A percentile compares a stretch with the other conserved stretches of the same genome.
Evolutionary conservation across 2,329 filamentous ascomycete genomes (phyloP).

Genomic region (Penicillium sp.): DNA sequence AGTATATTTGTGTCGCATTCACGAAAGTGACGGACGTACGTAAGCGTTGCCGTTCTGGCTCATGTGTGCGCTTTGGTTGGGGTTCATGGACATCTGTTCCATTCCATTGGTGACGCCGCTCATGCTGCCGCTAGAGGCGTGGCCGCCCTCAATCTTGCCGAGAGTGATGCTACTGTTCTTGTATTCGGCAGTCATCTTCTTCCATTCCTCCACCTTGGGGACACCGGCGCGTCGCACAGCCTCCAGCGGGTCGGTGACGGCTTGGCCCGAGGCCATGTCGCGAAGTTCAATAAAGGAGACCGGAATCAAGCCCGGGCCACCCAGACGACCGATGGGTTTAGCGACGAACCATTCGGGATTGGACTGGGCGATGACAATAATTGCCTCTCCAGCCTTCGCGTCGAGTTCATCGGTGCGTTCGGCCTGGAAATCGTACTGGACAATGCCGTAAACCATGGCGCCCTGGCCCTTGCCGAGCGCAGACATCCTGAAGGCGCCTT

Average conservation of each 20-base stretch:
- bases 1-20: background rate
- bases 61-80: slow-evolving; percentile 49
- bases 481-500: slow-evolving; percentile 40
- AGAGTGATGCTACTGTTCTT: slow-evolving; percentile 98
- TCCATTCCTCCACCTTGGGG: slow-evolving; percentile 96
- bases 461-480: slow-evolving; percentile 57
- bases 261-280: slow-evolving; percentile 83
- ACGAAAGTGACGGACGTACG: slow-evolving; percentile 42
- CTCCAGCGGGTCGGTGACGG: slow-evolving; percentile 77
- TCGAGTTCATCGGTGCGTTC: slow-evolving; percentile 95
- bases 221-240: slow-evolving; percentile 87
- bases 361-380: slow-evolving; percentile 97
- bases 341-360: slow-evolving; percentile 99
- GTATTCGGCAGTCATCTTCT: slow-evolving; percentile 98
- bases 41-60: slow-evolving; percentile 50
- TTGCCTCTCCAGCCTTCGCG: slow-evolving; percentile 90
- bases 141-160: slow-evolving; percentile 71
- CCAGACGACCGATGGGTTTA: slow-evolving; percentile 96
- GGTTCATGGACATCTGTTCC: slow-evolving; percentile 74
- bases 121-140: slow-evolving; percentile 30
- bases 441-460: slow-evolving; percentile 93
- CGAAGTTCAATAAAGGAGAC: slow-evolving; percentile 95
- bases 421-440: slow-evolving; percentile 94
- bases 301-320: slow-evolving; percentile 90
- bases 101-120: slow-evolving; percentile 66